Percentiles rank a stretch among this genome's conserved stretches.
Conservation (phyloP, 306 rosid species). For the Rosa lucieae region DNA sequence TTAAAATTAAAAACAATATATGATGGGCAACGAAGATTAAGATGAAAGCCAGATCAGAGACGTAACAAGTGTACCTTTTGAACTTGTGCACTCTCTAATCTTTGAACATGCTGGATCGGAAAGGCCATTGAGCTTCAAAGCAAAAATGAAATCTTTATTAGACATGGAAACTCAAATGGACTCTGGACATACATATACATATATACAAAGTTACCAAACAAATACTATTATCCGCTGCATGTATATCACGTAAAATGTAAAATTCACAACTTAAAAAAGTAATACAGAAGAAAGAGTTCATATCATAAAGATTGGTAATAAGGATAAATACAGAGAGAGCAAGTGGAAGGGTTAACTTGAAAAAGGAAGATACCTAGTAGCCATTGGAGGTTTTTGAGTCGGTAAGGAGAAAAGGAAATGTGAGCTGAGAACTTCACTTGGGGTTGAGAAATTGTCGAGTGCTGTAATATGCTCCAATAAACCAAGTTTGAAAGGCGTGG, state of each 20-base stretch:
- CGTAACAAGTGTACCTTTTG: conserved; percentile 61
- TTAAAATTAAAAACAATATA: background rate
- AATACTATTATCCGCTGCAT: background rate
- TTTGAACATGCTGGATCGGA: conserved; percentile 49
- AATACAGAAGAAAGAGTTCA: background rate
- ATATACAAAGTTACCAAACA: background rate
- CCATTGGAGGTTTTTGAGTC: conserved; percentile 51
- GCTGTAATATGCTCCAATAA: conserved; percentile 65
- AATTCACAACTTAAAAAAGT: no score
- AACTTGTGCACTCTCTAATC: conserved; percentile 47
- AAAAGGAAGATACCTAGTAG: conserved; percentile 12
- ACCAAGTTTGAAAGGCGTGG: conserved; percentile 45
- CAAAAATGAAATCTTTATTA: conserved; percentile 16
- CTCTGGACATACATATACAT: background rate
- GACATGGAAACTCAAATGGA: background rate
- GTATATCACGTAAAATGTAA: background rate
- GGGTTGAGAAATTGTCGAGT: conserved; percentile 59
- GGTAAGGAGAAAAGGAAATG: conserved; percentile 62
- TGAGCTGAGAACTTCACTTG: conserved; percentile 52
- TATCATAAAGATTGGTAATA: background rate
- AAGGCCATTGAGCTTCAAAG: conserved; percentile 43
- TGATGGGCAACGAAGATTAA: background rate
- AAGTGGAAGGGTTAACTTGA: no score
- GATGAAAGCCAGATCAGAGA: conserved; percentile 19
- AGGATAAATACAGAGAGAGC: background rate